Base-by-base conservation (phyloP, 2,329 filamentous ascomycete species). In the Hymenoscyphus salicellus region DNA sequence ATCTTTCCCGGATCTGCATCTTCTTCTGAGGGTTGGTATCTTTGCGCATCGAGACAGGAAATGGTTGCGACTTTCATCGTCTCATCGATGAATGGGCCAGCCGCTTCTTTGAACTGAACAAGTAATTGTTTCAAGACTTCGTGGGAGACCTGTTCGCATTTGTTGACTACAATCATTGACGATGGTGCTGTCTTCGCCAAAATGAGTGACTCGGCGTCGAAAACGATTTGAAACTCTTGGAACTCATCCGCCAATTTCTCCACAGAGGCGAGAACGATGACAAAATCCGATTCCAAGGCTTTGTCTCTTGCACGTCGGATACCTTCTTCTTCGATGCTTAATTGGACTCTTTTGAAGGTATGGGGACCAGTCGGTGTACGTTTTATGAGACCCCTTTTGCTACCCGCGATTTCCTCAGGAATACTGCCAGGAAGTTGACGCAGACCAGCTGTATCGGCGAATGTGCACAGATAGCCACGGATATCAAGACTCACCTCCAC, bases 381-480 rank as follows among this genome's bases (percentile, higher is more conserved):
- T 8, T 20, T 52, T 52, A 52, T 8, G 5, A 14, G 20, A 8
- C 23, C 23, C 10, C 7, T 23, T 26, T 64, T 71, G 62, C 33
- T 36, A 6, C 65, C 65, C n/a, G 64, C 71, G 63, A 43, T 32
- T 7, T 33, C 58, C 6, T 41, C 69, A 16, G 60, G 61, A 26
- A 68, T 65, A 30, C 28, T 30, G 28, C 28, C 69, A 16, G 60
- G 61, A 26, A 68, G 65, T 58, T 83, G 85, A 59, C 93, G 84
- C 70, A 99, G 86, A 0, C 95, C 95, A 23, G 95, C 95, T 72
- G 95, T 98, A 78, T 99, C 95, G 17, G 94, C 93, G 74, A 99
- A 89, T n/a, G 91, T 91, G 77, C 93, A 96, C 59, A 96, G 86
- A 79, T 91, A 99, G 0, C 95, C 95, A 0, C 89, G 87, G 58